Evolutionary conservation across 2,329 filamentous ascomycete genomes (phyloP), one percentile per base, ranked within the genome.

Genomic region (Rosellinia necatrix): DNA sequence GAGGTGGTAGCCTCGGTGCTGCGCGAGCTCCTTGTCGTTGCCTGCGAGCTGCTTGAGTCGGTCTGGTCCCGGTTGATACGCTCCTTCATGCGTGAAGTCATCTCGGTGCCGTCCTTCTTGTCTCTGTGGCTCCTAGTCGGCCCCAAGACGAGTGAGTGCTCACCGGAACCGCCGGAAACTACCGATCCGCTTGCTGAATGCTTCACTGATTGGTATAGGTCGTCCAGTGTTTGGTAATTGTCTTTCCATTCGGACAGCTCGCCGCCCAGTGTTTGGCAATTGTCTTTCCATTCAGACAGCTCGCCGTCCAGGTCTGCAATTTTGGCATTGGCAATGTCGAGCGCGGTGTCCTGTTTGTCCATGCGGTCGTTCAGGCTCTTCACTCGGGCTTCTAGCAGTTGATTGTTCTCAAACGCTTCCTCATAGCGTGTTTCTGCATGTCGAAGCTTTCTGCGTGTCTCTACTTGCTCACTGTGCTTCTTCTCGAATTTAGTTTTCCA

Each of bases 31-130:
- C 24, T 57, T 3, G 58, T 56, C 4, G 58, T 56, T 32, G 35
- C 44, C 12, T 53, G 49, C 32, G 47, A 48, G 25, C 46, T 43
- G 2, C 22, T 40, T 1, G 57, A 48, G 29, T 58, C 53, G 3
- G 41, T 9, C 9, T 53, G 25, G 19, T 60, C 58, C 7, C 58
- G 40, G 42, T 60, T 60, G 46, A 60, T 43, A 9, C 58, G 58
- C 34, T 60, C 53, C 47, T 60, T 60, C 58, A 60, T 42, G 6
- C 58, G 58, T 8, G 34, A 25, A 22, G 50, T 27, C 41, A 58
- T 4, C 1, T 50, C 58, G n/a, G 38, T 19, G 35, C 42, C 41
- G 8, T 51, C 53, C 4, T 22, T 49, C 27, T 46, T 55, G 17
- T 50, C 58, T 12, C 38, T 35, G 9, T 58, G 47, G 15, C 41